phyloP scores from a whole-genome alignment of 768 basidiomycete species.

The Pilatotrama ljubarskyi region DNA sequence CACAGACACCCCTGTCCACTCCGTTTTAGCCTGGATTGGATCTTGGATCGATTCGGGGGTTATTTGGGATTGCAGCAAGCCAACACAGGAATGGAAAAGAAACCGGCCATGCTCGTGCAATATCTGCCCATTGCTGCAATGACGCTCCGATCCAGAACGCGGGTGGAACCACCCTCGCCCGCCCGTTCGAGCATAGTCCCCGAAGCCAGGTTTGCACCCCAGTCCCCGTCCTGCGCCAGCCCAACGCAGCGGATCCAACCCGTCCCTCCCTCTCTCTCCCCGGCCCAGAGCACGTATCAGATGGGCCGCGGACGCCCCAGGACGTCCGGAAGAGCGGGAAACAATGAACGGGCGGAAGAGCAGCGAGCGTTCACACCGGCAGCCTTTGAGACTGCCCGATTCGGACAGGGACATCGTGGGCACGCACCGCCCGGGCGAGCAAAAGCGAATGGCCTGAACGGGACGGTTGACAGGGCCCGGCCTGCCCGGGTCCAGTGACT shows the following conservation, averaged over 20 bases:
- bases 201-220: slow-evolving; percentile 8
- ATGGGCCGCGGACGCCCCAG: not conserved
- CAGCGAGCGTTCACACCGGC: slow-evolving; percentile 11
- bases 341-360: not conserved
- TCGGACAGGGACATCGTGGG: slow-evolving; percentile 9
- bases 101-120: not conserved
- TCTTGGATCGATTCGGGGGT: slow-evolving; percentile 7
- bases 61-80: not conserved
- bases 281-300: slow-evolving; percentile 6
- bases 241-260: not conserved
- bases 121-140: not conserved
- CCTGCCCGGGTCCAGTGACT: slow-evolving; percentile 3
- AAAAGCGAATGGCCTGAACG: slow-evolving; percentile 26
- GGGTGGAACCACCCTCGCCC: slow-evolving; percentile 9
- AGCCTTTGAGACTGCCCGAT: slow-evolving; percentile 31
- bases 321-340: not conserved
- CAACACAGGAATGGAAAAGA: slow-evolving; percentile 15
- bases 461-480: slow-evolving; percentile 14
- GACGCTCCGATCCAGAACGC: slow-evolving; percentile 7
- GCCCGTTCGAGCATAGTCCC: slow-evolving; percentile 12
- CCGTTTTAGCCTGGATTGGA: slow-evolving; percentile 18
- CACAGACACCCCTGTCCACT: slow-evolving; percentile 15
- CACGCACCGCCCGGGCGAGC: slow-evolving; percentile 7
- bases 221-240: too few relatives aligned
- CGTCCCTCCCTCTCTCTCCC: not conserved